phyloP scores from a whole-genome alignment of 768 basidiomycete genomes.

The Auricularia sp. region DNA sequence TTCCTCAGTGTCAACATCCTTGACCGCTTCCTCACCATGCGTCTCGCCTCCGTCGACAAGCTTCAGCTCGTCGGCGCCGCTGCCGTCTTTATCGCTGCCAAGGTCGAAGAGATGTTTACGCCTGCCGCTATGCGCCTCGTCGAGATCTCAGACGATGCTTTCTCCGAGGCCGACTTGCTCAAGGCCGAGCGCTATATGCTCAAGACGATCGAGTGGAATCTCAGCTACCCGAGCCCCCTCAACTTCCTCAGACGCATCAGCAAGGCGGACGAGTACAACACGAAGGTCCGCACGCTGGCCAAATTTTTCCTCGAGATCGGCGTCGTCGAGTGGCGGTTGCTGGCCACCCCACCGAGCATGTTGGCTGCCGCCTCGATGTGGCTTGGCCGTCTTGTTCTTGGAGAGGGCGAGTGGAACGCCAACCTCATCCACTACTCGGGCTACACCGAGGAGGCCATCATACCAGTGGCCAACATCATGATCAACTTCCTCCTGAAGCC shows the following conservation, averaged over 20 bases:
- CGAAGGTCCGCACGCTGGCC: conserved; percentile 73
- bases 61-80: conserved; percentile 87
- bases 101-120: conserved; percentile 87
- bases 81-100: conserved; percentile 78
- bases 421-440: conserved; percentile 83
- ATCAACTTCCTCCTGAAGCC: conserved; percentile 75
- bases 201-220: conserved; percentile 75
- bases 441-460: conserved; percentile 67
- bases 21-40: conserved; percentile 54
- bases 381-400: conserved; percentile 71
- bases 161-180: conserved; percentile 69
- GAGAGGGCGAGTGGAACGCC: conserved; percentile 74
- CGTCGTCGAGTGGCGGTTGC: conserved; percentile 68
- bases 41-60: conserved; percentile 70
- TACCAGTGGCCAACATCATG: conserved; percentile 79
- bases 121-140: conserved; percentile 77
- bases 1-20: conserved; percentile 82
- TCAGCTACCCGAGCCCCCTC: conserved; percentile 81
- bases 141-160: conserved; percentile 67
- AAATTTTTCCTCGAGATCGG: conserved; percentile 89
- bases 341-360: conserved; percentile 63
- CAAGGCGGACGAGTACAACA: conserved; percentile 88
- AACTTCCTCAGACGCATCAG: conserved; percentile 80
- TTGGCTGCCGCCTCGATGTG: conserved; percentile 79
- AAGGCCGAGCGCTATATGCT: conserved; percentile 85